These are phyloP conservation scores for Paramyrothecium sp. DNA, from an alignment of 2,329 filamentous ascomycete species.

Conservation along the genomic window DNA sequence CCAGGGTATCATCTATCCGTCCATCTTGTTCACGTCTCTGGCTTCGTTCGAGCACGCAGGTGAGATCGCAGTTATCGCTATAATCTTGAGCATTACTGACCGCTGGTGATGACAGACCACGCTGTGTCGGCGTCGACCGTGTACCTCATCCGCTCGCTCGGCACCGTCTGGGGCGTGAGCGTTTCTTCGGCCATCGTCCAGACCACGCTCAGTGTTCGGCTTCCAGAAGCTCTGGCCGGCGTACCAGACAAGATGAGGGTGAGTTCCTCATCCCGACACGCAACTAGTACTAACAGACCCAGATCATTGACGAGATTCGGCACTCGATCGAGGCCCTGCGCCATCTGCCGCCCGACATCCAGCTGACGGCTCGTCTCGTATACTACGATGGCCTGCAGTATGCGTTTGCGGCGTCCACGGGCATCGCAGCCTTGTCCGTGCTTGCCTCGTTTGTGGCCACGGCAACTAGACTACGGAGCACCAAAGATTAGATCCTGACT, in stretches of 20 bases:
- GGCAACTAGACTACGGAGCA: conserved; percentile 25
- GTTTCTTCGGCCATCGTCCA: conserved; percentile 62
- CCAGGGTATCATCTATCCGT: conserved; percentile 58
- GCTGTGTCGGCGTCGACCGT: conserved; percentile 62
- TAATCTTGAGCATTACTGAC: neutral
- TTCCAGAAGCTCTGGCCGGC: conserved; percentile 52
- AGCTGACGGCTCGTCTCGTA: conserved; percentile 53
- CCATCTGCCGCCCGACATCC: conserved; percentile 53
- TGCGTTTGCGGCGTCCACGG: conserved; percentile 55
- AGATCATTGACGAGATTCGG: conserved; percentile 61
- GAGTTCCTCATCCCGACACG: conserved; percentile 23
- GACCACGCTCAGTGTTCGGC: conserved; percentile 54
- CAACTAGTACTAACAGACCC: conserved; percentile 1
- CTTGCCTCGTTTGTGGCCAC: conserved; percentile 26
- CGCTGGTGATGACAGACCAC: conserved; percentile 44
- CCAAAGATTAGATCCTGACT: conserved; percentile 7
- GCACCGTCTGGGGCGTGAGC: conserved; percentile 64
- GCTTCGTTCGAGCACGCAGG: conserved; percentile 61
- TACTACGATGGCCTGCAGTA: conserved; percentile 59
- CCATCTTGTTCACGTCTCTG: conserved; percentile 59
- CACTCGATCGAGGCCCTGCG: conserved; percentile 58
- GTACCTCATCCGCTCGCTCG: conserved; percentile 62
- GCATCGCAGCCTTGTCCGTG: conserved; percentile 45
- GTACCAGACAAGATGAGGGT: conserved; percentile 59
- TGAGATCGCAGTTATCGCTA: conserved; percentile 25